phyloP scores from a whole-genome alignment of 2,329 filamentous ascomycete species.

The Gnomoniopsis smithogilvyi region DNA sequence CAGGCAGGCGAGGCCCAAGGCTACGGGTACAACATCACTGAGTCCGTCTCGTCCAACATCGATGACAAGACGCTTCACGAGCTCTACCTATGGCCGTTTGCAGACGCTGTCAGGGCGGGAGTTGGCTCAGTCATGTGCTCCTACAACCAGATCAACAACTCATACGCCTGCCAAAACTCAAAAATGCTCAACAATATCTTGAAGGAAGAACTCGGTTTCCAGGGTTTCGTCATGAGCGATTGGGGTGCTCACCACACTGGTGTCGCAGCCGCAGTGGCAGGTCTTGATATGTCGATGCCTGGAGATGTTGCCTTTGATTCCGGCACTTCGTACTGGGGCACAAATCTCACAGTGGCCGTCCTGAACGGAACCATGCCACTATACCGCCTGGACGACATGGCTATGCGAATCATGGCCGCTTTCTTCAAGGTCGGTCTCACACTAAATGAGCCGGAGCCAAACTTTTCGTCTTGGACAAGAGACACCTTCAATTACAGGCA shows the following conservation, averaged over 20 bases:
- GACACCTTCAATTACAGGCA: conserved; percentile 73
- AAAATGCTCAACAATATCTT: conserved; percentile 59
- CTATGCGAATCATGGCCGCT: conserved; percentile 73
- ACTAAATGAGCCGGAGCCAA: conserved; percentile 54
- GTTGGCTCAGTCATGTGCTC: conserved; percentile 49
- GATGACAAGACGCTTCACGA: conserved; percentile 61
- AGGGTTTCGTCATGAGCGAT: conserved; percentile 60
- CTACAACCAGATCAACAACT: conserved; percentile 65
- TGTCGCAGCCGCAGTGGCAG: conserved; percentile 58
- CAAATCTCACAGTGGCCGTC: conserved; percentile 83
- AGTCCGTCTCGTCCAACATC: conserved; percentile 50
- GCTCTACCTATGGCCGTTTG: conserved; percentile 63
- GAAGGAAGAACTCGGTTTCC: conserved; percentile 64
- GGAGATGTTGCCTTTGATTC: conserved; percentile 77
- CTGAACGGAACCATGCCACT: conserved; percentile 86
- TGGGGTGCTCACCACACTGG: conserved; percentile 67
- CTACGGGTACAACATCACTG: conserved; percentile 61
- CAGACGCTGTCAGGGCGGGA: conserved; percentile 56
- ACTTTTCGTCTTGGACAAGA: conserved; percentile 84
- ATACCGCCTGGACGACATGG: conserved; percentile 90
- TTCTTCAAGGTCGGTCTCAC: conserved; percentile 64
- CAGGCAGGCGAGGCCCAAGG: conserved; percentile 53
- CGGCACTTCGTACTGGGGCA: conserved; percentile 74
- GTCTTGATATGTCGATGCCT: conserved; percentile 84
- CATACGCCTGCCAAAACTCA: conserved; percentile 64